Conservation (phyloP, 805 yeast genomes). For the Trichomonascus vanleenenianus region DNA sequence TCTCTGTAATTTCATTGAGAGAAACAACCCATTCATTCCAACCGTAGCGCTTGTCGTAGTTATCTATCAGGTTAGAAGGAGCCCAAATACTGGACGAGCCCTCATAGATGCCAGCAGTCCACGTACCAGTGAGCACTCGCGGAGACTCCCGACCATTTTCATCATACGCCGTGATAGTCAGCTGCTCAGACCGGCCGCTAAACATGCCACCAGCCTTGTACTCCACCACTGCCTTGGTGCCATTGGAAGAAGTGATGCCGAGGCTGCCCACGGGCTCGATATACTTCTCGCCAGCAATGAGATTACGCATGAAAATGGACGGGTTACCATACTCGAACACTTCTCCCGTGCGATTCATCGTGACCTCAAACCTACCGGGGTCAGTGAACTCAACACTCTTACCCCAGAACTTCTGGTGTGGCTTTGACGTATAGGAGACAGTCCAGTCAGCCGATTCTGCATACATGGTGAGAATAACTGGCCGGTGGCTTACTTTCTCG, state of each 20-base stretch:
- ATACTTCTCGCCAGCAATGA: constrained; percentile 92
- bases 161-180: constrained; percentile 29
- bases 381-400: constrained; percentile 79
- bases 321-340: constrained; percentile 76
- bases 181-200: constrained; percentile 70
- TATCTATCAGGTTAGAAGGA: constrained; percentile 54
- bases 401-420: constrained; percentile 88
- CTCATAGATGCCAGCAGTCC: constrained; percentile 57
- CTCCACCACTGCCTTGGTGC: constrained; percentile 59
- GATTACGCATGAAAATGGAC: constrained; percentile 69
- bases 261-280: constrained; percentile 74
- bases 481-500: constrained; percentile 86
- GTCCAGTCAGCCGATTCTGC: constrained; percentile 68
- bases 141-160: constrained; percentile 25
- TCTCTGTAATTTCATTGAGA: constrained; percentile 65
- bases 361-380: constrained; percentile 58
- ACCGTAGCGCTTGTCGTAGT: constrained; percentile 65
- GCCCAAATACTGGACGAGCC: constrained; percentile 53
- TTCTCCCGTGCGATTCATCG: constrained; percentile 55
- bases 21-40: constrained; percentile 77
- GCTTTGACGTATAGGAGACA: constrained; percentile 32
- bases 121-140: constrained; percentile 47
- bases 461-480: constrained; percentile 74
- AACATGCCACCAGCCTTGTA: constrained; percentile 83
- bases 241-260: constrained; percentile 59